Evolutionary conservation across 2,329 filamentous ascomycete genomes (phyloP), one percentile per base, ranked within the genome.

Genomic region (Phialophora verrucosa): DNA sequence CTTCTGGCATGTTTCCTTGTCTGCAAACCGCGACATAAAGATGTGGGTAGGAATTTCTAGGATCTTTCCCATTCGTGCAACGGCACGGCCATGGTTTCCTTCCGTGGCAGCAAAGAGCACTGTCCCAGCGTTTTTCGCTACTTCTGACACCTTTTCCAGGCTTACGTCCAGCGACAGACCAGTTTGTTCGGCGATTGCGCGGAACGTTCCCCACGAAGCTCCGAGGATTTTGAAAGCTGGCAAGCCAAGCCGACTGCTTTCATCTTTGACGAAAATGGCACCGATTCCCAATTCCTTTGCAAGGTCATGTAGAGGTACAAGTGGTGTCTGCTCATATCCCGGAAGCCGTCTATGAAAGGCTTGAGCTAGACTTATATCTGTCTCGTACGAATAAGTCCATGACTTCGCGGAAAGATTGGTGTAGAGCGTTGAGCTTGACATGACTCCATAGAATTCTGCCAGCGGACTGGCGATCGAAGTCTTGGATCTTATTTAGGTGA

Each of bases 181-280:
- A 0, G 88, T 76, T 7, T 78, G 31, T 5, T 59, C 61, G 0
- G 79, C 74, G 6, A 91, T 73, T 14, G 88, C 85, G 6, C 85
- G 83, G 71, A 87, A 89, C 2, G 85, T 83, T 0, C 86, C 90
- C 90, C 90, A 94, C 0, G 89, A 91, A 0, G 91, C 91, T 23
- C 91, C 91, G 0, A 93, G 83, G 53, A 93, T 91, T 76, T 95
- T 95, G 82, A 93, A 94, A 0, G 90, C 85, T 0, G 90, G 89
- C 1, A 93, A 81, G 0, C 88, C 88, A 44, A 92, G 86, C 4
- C 91, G 84, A 61, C 78, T 81, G 31, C 85, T 87, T 75, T 94
- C 91, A 72, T 93, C 87, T 74, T 94, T 94, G 69, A 93, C 73
- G 44, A 88, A 82, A 3, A 93, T 80, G 4, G 82, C 78, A 0